phyloP scores from a whole-genome alignment of 371 early-diverging fungal genomes.

The Circinella minor region DNA sequence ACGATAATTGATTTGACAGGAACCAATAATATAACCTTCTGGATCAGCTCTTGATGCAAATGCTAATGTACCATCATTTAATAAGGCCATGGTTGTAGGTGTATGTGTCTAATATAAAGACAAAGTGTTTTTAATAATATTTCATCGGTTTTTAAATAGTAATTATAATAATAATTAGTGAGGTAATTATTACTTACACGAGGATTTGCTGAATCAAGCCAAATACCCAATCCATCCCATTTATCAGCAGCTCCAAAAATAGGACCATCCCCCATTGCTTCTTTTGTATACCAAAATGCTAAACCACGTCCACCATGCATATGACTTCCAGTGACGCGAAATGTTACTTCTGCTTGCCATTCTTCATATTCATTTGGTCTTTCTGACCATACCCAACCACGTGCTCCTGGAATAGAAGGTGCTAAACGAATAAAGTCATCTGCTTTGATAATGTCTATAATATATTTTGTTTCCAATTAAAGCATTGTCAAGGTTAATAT shows the following conservation, averaged over 20 bases:
- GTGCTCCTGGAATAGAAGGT: conserved; percentile 64
- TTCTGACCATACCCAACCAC: conserved; percentile 76
- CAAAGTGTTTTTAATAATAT: too few species aligned
- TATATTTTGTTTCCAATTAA: too few species aligned
- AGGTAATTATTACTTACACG: conserved; percentile 42
- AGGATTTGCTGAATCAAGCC: conserved; percentile 72
- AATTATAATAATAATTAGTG: too few species aligned
- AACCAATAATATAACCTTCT: conserved; percentile 54
- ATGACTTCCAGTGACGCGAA: conserved; percentile 68
- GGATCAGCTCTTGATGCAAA: conserved; percentile 53
- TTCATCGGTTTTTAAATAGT: background rate
- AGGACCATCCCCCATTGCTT: conserved; percentile 63
- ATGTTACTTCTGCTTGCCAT: conserved; percentile 77
- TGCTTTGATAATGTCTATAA: conserved; percentile 60
- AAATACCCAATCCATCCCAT: conserved; percentile 75
- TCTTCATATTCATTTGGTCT: conserved; percentile 70
- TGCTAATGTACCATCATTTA: conserved; percentile 71
- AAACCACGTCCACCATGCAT: conserved; percentile 81
- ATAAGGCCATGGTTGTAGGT: conserved; percentile 68
- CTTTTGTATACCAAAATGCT: conserved; percentile 86
- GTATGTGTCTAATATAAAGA: conserved; percentile 43
- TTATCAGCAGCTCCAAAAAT: conserved; percentile 74
- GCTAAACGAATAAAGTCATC: conserved; percentile 72
- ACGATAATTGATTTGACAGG: conserved; percentile 78
- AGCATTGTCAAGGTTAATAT: too few species aligned